Evolutionary conservation across 148 eudicot genomes (phyloP).

Genomic region (Hydrangea macrophylla): DNA sequence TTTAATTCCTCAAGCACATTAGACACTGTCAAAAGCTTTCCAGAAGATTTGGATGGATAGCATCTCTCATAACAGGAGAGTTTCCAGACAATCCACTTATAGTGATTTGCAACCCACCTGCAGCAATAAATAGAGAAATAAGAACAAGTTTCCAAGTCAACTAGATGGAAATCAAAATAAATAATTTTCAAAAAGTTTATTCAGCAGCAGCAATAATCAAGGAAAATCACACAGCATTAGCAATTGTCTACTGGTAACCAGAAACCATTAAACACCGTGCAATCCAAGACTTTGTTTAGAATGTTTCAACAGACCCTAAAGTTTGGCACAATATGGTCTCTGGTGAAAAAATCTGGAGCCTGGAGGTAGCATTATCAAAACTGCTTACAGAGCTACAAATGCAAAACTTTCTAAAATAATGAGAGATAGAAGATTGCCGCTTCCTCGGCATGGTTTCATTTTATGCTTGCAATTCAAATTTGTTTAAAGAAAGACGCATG

Average conservation of each 20-base stretch:
- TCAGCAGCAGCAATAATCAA: neutral
- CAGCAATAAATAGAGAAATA: constrained; percentile 10
- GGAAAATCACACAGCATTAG: constrained; percentile 2
- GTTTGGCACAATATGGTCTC: no score
- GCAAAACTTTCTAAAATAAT: no score
- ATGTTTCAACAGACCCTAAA: neutral
- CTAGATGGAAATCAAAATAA: neutral
- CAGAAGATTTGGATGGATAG: constrained; percentile 47
- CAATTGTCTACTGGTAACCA: neutral
- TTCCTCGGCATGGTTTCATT: no score
- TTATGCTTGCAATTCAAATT: no score
- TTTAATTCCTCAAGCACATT: constrained; percentile 85
- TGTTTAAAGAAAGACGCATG: no score
- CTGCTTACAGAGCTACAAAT: no score
- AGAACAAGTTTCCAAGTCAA: neutral
- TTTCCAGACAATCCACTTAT: constrained; percentile 99
- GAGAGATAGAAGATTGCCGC: no score
- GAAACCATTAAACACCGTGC: neutral
- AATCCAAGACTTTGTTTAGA: neutral
- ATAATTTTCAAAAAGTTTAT: neutral
- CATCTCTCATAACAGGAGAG: constrained; percentile 87
- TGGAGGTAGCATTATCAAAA: no score
- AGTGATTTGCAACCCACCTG: constrained; percentile 97
- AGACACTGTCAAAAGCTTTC: constrained; percentile 43
- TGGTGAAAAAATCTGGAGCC: no score